phyloP scores from a whole-genome alignment of 23 red algal species.

The Gracilaria caudata region DNA sequence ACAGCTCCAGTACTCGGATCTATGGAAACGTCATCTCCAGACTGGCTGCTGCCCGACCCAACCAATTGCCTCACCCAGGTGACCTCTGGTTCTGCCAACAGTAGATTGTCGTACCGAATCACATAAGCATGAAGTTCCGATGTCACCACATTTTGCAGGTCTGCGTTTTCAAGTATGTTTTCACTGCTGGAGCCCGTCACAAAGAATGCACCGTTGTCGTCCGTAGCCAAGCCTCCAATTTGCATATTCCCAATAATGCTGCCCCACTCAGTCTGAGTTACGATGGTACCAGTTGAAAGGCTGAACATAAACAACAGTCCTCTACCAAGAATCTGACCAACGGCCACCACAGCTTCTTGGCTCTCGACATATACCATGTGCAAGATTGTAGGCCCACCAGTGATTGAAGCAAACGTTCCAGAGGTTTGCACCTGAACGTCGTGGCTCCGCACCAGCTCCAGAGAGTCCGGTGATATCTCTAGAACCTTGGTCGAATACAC shows the following conservation, averaged over 20 bases:
- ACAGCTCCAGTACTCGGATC: slow-evolving; percentile 45
- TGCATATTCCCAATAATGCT: slow-evolving; percentile 34
- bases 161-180: slow-evolving; percentile 31
- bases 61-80: slow-evolving; percentile 63
- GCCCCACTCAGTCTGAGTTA: slow-evolving; percentile 52
- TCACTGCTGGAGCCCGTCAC: slow-evolving; percentile 40
- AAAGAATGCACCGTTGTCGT: slow-evolving; percentile 46
- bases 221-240: slow-evolving; percentile 39
- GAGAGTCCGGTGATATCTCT: slow-evolving; percentile 27
- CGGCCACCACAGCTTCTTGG: slow-evolving; percentile 41
- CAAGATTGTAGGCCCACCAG: slow-evolving; percentile 46
- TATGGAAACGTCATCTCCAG: slow-evolving; percentile 49
- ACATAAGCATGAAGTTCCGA: slow-evolving; percentile 55
- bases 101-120: slow-evolving; percentile 44
- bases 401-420: slow-evolving; percentile 15
- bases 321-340: slow-evolving; percentile 67
- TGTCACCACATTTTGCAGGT: background rate
- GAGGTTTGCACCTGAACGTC: slow-evolving; percentile 18
- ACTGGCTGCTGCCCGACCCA: slow-evolving; percentile 47
- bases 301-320: slow-evolving; percentile 58
- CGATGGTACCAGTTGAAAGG: slow-evolving; percentile 37
- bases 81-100: background rate
- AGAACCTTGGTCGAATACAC: slow-evolving; percentile 38
- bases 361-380: slow-evolving; percentile 45
- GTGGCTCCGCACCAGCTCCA: slow-evolving; percentile 7